These are phyloP conservation scores for Furculomyces boomerangus DNA, from an alignment of 371 early-diverging fungal species.

Conservation along the genomic window DNA sequence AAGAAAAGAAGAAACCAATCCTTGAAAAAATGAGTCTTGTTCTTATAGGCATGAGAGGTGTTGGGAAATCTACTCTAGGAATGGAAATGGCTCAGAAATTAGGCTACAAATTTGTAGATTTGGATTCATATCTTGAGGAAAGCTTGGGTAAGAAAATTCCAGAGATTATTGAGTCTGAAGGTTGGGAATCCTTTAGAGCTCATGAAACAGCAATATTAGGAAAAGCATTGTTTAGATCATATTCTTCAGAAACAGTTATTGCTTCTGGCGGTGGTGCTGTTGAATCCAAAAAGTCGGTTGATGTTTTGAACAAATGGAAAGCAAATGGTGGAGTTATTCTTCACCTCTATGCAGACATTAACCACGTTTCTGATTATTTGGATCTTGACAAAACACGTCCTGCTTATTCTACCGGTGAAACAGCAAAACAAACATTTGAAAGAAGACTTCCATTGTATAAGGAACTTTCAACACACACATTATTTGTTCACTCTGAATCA, in stretches of 20 bases:
- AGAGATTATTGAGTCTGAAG: constrained; percentile 52
- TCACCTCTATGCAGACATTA: constrained; percentile 64
- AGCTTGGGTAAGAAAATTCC: constrained; percentile 46
- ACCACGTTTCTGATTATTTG: constrained; percentile 59
- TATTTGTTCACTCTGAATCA: constrained; percentile 21
- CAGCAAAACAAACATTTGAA: constrained; percentile 56
- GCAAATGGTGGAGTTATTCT: constrained; percentile 44
- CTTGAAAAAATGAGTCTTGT: constrained; percentile 25
- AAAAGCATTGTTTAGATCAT: constrained; percentile 29
- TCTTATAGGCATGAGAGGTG: constrained; percentile 93
- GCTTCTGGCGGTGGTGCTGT: constrained; percentile 94
- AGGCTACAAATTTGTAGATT: constrained; percentile 61
- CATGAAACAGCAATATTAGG: constrained; percentile 44
- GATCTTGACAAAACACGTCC: constrained; percentile 67
- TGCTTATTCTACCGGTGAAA: constrained; percentile 47
- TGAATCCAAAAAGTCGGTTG: constrained; percentile 57
- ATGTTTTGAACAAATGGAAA: constrained; percentile 33
- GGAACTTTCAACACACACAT: constrained; percentile 64
- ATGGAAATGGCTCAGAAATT: constrained; percentile 45
- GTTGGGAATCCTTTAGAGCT: constrained; percentile 81
- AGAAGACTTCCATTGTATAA: constrained; percentile 61
- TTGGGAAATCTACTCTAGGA: constrained; percentile 85
- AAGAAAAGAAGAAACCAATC: neutral
- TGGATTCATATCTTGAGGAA: constrained; percentile 68
- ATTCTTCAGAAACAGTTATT: constrained; percentile 44